Percentiles rank a stretch among this genome's conserved stretches.
Conservation (phyloP, 352 stramenopile genomes). For the Globisporangium abappressorium region DNA sequence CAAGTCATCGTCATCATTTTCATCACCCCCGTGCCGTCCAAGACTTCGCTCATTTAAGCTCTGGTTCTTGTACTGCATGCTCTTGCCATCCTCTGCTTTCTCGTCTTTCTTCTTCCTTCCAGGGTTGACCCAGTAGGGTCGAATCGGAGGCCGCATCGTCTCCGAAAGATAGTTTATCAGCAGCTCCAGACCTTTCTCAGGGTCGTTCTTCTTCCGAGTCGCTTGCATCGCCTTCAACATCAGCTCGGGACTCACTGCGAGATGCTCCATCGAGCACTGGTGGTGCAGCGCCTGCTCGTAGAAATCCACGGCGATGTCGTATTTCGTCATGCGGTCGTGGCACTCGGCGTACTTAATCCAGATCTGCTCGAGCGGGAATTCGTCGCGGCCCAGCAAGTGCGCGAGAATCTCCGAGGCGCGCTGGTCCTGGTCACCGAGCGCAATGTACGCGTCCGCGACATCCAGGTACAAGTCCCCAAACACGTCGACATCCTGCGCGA, state of each 20-base stretch:
- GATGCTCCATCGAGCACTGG: conserved; percentile 42
- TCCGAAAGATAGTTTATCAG: conserved; percentile 58
- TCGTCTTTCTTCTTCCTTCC: conserved; percentile 27
- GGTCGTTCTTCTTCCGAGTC: conserved; percentile 46
- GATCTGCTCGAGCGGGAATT: conserved; percentile 78
- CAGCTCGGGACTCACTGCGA: conserved; percentile 57
- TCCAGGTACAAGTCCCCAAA: conserved; percentile 85
- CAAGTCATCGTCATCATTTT: conserved; percentile 7
- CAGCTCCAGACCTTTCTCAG: conserved; percentile 53
- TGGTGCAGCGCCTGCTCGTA: conserved; percentile 72
- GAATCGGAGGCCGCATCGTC: conserved; percentile 68
- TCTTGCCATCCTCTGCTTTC: neutral
- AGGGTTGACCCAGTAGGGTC: conserved; percentile 78
- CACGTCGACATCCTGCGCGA: conserved; percentile 78
- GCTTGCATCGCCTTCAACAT: conserved; percentile 69
- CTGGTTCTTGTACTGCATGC: conserved; percentile 1
- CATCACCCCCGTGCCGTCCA: neutral
- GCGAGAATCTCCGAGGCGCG: conserved; percentile 66
- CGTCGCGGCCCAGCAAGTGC: conserved; percentile 56
- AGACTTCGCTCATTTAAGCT: neutral
- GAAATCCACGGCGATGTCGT: conserved; percentile 71
- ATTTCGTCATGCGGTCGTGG: conserved; percentile 60
- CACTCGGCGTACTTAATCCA: conserved; percentile 79
- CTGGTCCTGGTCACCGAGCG: conserved; percentile 60
- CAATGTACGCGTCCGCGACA: conserved; percentile 80